Evolutionary conservation across 2,329 filamentous ascomycete genomes (phyloP), one percentile per base, ranked within the genome.

Genomic region (Pyrenochaeta sp.): DNA sequence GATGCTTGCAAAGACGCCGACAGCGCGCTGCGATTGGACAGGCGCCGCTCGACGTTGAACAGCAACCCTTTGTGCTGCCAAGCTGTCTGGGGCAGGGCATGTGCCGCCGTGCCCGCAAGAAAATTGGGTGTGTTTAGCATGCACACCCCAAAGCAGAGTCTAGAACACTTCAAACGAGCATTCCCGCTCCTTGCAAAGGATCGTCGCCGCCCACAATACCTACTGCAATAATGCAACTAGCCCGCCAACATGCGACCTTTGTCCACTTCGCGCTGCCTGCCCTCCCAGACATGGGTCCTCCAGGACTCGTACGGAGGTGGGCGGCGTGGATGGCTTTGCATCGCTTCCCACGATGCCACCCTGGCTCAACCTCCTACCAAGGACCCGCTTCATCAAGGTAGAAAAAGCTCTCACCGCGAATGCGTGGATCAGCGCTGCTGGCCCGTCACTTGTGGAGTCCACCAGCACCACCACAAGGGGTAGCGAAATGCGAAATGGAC

Each of bases 151-250:
- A 55, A 51, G 44, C 44, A 34, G 48, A 64, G 62, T 68, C 67
- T 69, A 68, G 67, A 69, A 65, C 65, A 53, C 45, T 51, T 49
- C 53, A 40, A 47, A 54, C 37, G 31, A 44, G 35, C 29, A 57
- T 41, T 30, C 44, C 27, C 29, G 34, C 35, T 43, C 46, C 48
- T 55, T 49, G 49, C 48, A 47, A 47, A 31, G 24, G 58, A 65
- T 67, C 57, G 53, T 55, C 53, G 49, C 48, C 43, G 48, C 52
- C 46, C 45, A 51, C 40, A 48, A 48, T n/a, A n/a, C n/a, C n/a
- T n/a, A n/a, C n/a, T n/a, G n/a, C n/a, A n/a, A 47, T 45, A 43
- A 49, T 49, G 58, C 51, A 44, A 48, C 51, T 46, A 44, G 50
- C 50, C 44, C 32, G 34, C 28, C 34, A 48, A 35, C 47, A 58